Conservation (phyloP, 148 eudicot genomes). For the Cornus suecica region DNA sequence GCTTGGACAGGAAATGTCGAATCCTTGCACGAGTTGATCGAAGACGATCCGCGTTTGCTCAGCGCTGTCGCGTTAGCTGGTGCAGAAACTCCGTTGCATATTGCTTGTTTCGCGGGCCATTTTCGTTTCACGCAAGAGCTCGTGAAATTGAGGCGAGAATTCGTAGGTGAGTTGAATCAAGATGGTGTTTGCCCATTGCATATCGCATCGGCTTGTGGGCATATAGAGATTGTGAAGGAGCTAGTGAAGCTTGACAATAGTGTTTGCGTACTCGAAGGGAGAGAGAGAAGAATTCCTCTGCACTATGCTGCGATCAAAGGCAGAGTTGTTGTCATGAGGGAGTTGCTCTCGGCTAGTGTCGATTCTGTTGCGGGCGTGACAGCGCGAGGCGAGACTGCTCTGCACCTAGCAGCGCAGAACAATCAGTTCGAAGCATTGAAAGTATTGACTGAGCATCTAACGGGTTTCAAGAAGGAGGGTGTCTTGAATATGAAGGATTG, state of each 20-base stretch:
- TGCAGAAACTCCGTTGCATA: constrained; percentile 34
- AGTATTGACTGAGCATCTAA: constrained; percentile 38
- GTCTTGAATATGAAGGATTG: constrained; percentile 38
- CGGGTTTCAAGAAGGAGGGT: constrained; percentile 25
- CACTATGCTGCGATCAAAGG: constrained; percentile 55
- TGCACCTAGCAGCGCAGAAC: constrained; percentile 53
- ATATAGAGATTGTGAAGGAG: constrained; percentile 38
- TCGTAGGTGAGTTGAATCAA: constrained; percentile 37
- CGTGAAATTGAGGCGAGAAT: constrained; percentile 27
- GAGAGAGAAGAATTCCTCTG: constrained; percentile 41
- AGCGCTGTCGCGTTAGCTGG: constrained; percentile 17
- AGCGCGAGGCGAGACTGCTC: constrained; percentile 16
- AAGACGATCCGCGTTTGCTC: constrained; percentile 30
- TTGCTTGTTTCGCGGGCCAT: constrained; percentile 38
- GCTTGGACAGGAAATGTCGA: constrained; percentile 33
- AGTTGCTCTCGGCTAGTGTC: constrained; percentile 31
- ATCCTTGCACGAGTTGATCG: constrained; percentile 23
- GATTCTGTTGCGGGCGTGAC: constrained; percentile 37
- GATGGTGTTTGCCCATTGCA: constrained; percentile 52
- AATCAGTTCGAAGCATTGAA: constrained; percentile 39
- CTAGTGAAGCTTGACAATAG: constrained; percentile 26
- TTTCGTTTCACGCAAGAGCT: constrained; percentile 29
- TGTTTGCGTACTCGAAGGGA: constrained; percentile 36
- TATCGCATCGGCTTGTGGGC: constrained; percentile 50
- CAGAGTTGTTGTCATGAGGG: constrained; percentile 25